Evolutionary conservation across 805 yeast species (phyloP).

Genomic region (Ogataea pignaliae): DNA sequence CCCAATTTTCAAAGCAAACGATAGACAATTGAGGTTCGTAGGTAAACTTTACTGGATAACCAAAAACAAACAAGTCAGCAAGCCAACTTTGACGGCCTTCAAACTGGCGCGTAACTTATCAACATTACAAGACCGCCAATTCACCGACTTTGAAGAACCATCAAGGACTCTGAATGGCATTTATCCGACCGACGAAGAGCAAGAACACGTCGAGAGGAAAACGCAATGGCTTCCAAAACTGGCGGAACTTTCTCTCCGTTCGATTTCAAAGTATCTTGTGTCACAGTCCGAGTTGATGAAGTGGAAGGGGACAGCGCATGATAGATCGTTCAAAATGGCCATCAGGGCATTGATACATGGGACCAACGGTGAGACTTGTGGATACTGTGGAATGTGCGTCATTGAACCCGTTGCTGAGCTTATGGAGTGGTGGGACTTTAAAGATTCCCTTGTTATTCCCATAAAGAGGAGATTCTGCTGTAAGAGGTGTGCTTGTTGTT

Average conservation of each 20-base stretch:
- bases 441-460: slow-evolving; percentile 46
- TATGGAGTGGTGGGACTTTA: slow-evolving; percentile 65
- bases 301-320: slow-evolving; percentile 50
- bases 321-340: slow-evolving; percentile 39
- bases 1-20: slow-evolving; percentile 2
- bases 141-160: not conserved
- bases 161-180: slow-evolving; percentile 6
- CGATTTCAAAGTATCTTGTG: slow-evolving; percentile 47
- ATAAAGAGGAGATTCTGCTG: slow-evolving; percentile 51
- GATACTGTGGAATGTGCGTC: slow-evolving; percentile 42
- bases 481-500: slow-evolving; percentile 39
- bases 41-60: slow-evolving; percentile 29
- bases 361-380: slow-evolving; percentile 47
- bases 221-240: slow-evolving; percentile 39
- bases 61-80: slow-evolving; percentile 19
- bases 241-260: slow-evolving; percentile 43
- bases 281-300: slow-evolving; percentile 48
- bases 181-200: slow-evolving; percentile 20
- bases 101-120: slow-evolving; percentile 27
- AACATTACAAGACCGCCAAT: slow-evolving; percentile 27
- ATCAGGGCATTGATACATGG: slow-evolving; percentile 52
- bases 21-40: slow-evolving; percentile 17
- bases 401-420: slow-evolving; percentile 57
- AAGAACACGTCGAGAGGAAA: slow-evolving; percentile 8
- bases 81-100: slow-evolving; percentile 18